Conservation (phyloP, 495 filamentous ascomycete genomes). For the Aspergillus nidulans region DNA sequence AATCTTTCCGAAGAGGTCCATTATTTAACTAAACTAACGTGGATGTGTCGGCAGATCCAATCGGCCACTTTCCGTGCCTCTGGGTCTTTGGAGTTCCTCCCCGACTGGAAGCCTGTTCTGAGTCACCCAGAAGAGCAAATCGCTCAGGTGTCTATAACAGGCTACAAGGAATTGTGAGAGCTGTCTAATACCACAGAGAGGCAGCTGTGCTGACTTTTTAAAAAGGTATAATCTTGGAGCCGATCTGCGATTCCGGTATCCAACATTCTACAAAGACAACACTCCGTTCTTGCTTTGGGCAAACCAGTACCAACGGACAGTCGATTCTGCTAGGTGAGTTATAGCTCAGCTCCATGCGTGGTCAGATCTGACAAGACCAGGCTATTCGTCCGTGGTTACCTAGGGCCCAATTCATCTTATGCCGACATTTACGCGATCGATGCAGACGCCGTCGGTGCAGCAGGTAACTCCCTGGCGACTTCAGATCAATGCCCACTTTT, state of each 20-base stretch:
- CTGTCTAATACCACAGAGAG: conserved; percentile 25
- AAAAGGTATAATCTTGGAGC: conserved; percentile 19
- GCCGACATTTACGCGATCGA: conserved; percentile 51
- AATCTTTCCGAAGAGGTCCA: not conserved
- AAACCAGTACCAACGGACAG: conserved; percentile 51
- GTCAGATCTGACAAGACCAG: conserved; percentile 10
- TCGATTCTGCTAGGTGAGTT: conserved; percentile 42
- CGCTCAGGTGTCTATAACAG: conserved; percentile 47
- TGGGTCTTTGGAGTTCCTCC: conserved; percentile 43
- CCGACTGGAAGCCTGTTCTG: conserved; percentile 49
- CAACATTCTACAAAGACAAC: conserved; percentile 51
- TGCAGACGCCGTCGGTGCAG: conserved; percentile 36
- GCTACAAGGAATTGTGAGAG: conserved; percentile 45
- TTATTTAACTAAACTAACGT: not conserved
- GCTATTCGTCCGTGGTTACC: conserved; percentile 51
- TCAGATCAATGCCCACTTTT: conserved; percentile 54
- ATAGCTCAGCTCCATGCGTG: not conserved
- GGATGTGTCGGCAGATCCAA: conserved; percentile 32
- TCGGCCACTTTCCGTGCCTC: conserved; percentile 37
- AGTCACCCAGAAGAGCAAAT: conserved; percentile 46
- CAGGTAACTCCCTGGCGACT: conserved; percentile 51
- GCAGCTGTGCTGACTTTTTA: conserved; percentile 12
- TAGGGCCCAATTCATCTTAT: conserved; percentile 44
- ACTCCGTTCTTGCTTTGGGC: conserved; percentile 53
- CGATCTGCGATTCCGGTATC: conserved; percentile 35